Base-by-base conservation (phyloP, 805 yeast species). In the Ogataea trehalophila region DNA sequence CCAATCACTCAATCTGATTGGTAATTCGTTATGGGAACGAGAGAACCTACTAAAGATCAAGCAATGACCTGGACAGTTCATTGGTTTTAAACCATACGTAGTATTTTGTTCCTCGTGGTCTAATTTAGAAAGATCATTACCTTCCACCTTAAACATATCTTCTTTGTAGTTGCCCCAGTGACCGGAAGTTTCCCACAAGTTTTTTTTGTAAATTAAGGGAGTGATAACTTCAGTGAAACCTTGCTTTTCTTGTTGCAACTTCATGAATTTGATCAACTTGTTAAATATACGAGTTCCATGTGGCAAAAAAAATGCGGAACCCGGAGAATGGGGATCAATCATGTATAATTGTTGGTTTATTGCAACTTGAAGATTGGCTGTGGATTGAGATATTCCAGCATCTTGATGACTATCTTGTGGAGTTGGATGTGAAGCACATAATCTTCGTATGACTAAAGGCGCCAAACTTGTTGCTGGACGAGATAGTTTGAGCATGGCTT, bases 171-270 rank as follows among this genome's bases (percentile, higher is more conserved):
- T 44, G 13, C 83, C 87, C 97, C 97, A 92, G 68, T 94, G 99
- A 0, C 98, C 98, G 11, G 95, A 85, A 43, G 76, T 80, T 65
- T 90, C 85, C 97, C 97, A 94, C 16, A 94, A 70, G 35, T 80
- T 77, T 48, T 82, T 83, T 57, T 85, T 86, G 69, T 85, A 94
- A 14, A 94, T 85, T 55, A 92, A 74, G 1, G 99, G 99, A 0
- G 97, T 87, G 26, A 92, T 79, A 6, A 94, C 97, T 67, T 94
- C 98, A 49, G 87, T 82, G 60, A 90, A 94, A 0, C 95, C 96
- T 56, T 83, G 85, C 50, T 75, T 79, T 18, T 77, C 68, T 64
- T 90, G 95, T 61, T 89, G 97, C 37, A 80, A 69, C 61, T 88
- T 86, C 92, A 94, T 91, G 65, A 90, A 94, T 39, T 73, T 74